phyloP scores from a whole-genome alignment of 495 filamentous ascomycete species.

The Pyrenula aspistea region DNA sequence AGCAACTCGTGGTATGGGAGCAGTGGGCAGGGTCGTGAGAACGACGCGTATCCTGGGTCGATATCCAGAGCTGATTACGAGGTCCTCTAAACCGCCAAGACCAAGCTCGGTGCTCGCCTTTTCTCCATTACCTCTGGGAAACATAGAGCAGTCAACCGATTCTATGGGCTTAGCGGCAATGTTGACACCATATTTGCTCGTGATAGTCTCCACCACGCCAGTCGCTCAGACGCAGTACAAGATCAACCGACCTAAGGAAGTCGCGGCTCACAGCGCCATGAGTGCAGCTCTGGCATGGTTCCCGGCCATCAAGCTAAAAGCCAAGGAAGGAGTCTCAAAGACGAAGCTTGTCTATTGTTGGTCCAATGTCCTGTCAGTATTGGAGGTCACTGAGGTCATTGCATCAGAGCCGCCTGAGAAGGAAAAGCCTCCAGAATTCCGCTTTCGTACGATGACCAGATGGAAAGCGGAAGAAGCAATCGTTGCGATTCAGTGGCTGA shows the following conservation, averaged over 20 bases:
- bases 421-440: conserved; percentile 59
- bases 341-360: conserved; percentile 93
- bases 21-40: conserved; percentile 74
- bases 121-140: conserved; percentile 79
- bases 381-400: conserved; percentile 70
- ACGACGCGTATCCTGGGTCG: conserved; percentile 83
- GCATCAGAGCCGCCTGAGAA: conserved; percentile 47
- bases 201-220: conserved; percentile 93
- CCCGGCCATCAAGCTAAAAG: conserved; percentile 84
- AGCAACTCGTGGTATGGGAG: conserved; percentile 79
- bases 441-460: conserved; percentile 71
- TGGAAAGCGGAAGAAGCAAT: conserved; percentile 95
- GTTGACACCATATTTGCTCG: conserved; percentile 88
- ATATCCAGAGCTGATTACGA: conserved; percentile 55
- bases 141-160: conserved; percentile 80
- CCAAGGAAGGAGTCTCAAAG: conserved; percentile 40
- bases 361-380: conserved; percentile 87
- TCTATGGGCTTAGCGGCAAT: conserved; percentile 85
- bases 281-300: conserved; percentile 96
- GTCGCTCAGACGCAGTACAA: conserved; percentile 95
- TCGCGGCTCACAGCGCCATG: conserved; percentile 78
- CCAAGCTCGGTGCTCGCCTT: conserved; percentile 94
- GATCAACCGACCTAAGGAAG: conserved; percentile 75
- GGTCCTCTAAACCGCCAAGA: conserved; percentile 57
- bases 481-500: conserved; percentile 93